Percentiles rank a stretch among this genome's conserved stretches.
These are phyloP conservation scores for Pythium phragmiticola DNA, from an alignment of 352 stramenopile genomes.

Conservation along the genomic window DNA sequence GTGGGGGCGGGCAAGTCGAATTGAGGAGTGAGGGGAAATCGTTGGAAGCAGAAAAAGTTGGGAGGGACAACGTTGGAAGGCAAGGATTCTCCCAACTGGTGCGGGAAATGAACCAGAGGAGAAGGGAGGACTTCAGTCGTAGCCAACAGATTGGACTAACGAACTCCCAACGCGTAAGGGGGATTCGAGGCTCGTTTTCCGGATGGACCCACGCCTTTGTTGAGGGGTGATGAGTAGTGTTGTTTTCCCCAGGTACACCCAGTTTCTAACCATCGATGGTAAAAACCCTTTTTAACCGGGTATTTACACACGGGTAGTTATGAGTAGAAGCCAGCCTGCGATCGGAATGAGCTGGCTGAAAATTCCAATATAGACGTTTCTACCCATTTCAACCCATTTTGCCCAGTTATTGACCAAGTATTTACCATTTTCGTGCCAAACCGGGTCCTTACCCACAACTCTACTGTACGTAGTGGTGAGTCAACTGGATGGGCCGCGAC, in stretches of 20 bases:
- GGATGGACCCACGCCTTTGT: conserved; percentile 2
- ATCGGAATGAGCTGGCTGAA: too few relatives aligned
- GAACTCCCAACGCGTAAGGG: background rate
- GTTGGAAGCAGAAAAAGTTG: background rate
- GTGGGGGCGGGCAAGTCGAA: background rate
- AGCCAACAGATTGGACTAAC: background rate
- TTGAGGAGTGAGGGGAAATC: background rate
- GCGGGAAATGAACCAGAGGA: background rate
- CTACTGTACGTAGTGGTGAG: background rate
- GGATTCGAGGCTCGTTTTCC: background rate
- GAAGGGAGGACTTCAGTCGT: background rate
- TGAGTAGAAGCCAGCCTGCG: background rate
- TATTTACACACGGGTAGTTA: background rate
- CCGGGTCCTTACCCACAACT: too few relatives aligned
- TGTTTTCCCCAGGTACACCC: too few relatives aligned
- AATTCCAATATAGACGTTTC: too few relatives aligned
- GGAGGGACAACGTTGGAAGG: background rate
- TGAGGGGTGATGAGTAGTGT: background rate
- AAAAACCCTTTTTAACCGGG: too few relatives aligned
- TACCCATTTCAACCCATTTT: too few relatives aligned
- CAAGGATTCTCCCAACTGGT: background rate
- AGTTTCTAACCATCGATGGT: too few relatives aligned
- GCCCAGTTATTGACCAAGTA: too few relatives aligned
- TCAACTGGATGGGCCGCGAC: background rate
- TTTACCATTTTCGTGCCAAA: too few relatives aligned